These are phyloP conservation scores for Tulasnella sp. DNA, from an alignment of 768 basidiomycete genomes.

Conservation along the genomic window DNA sequence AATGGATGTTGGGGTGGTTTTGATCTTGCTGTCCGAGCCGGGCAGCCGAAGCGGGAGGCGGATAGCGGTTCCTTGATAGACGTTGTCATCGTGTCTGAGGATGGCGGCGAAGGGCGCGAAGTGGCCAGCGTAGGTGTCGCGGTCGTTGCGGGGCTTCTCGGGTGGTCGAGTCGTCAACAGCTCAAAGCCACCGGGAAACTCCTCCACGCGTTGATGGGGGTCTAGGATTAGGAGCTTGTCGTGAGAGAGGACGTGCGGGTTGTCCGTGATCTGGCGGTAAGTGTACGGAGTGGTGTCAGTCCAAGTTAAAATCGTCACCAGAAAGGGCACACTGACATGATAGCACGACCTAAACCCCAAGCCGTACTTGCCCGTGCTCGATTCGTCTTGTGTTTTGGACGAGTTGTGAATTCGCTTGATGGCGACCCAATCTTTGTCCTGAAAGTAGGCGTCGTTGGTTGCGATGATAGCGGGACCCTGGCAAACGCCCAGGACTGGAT, in stretches of 20 bases:
- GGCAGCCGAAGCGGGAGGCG: conserved; percentile 53
- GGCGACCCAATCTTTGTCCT: conserved; percentile 17
- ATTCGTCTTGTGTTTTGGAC: conserved; percentile 21
- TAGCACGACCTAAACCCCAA: conserved; percentile 26
- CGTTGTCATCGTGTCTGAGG: background rate
- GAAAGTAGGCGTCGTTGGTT: background rate
- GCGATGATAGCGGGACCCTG: conserved; percentile 27
- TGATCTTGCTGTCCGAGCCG: conserved; percentile 44
- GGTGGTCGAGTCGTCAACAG: background rate
- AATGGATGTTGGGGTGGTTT: conserved; percentile 48
- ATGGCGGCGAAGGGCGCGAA: conserved; percentile 20
- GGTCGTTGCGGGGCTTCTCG: background rate
- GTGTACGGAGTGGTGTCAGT: background rate
- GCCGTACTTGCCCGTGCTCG: conserved; percentile 22
- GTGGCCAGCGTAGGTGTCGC: background rate
- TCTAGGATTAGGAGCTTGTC: conserved; percentile 23
- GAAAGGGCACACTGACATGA: background rate
- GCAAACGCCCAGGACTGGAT: conserved; percentile 20
- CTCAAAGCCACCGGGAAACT: background rate
- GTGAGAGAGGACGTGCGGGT: conserved; percentile 19
- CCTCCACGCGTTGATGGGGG: conserved; percentile 21
- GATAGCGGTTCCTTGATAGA: conserved; percentile 50
- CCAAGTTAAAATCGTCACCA: background rate
- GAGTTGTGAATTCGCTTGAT: conserved; percentile 16
- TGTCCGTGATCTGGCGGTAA: conserved; percentile 17